phyloP scores from a whole-genome alignment of 495 filamentous ascomycete genomes.

The Pseudevernia furfuracea region DNA sequence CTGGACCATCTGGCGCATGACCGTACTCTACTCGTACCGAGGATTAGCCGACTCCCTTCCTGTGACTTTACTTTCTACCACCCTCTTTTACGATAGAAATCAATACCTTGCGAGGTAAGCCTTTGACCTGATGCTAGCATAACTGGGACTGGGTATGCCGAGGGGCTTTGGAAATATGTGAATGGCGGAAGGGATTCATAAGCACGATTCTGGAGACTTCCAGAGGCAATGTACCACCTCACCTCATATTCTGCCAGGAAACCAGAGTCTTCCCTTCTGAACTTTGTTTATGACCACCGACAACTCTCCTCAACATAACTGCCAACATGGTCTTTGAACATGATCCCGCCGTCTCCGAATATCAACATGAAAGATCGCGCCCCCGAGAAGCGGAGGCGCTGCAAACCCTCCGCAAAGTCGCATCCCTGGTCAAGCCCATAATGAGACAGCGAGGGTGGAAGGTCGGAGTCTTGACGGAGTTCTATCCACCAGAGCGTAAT shows the following conservation, averaged over 20 bases:
- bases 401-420: slow-evolving; percentile 69
- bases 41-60: not conserved
- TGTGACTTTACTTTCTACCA: not conserved
- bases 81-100: not conserved
- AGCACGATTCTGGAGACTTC: not conserved
- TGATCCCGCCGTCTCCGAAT: slow-evolving; percentile 66
- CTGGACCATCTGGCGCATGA: too few species aligned
- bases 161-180: not conserved
- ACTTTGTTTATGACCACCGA: not conserved
- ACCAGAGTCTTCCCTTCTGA: not conserved
- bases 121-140: not conserved
- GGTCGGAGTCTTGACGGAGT: slow-evolving; percentile 74
- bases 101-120: not conserved
- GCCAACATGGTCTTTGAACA: slow-evolving; percentile 35
- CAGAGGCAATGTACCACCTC: not conserved
- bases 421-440: slow-evolving; percentile 88
- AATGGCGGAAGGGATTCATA: not conserved
- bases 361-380: slow-evolving; percentile 67
- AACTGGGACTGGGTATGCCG: not conserved
- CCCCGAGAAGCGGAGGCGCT: slow-evolving; percentile 74
- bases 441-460: slow-evolving; percentile 82
- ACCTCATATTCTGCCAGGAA: not conserved
- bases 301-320: not conserved
- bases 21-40: too few species aligned
- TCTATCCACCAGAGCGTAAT: slow-evolving; percentile 67